Percentiles rank a stretch among this genome's conserved stretches.
These are phyloP conservation scores for Orobanche coerulescens DNA, from an alignment of 257 asterid genomes.

Conservation along the genomic window DNA sequence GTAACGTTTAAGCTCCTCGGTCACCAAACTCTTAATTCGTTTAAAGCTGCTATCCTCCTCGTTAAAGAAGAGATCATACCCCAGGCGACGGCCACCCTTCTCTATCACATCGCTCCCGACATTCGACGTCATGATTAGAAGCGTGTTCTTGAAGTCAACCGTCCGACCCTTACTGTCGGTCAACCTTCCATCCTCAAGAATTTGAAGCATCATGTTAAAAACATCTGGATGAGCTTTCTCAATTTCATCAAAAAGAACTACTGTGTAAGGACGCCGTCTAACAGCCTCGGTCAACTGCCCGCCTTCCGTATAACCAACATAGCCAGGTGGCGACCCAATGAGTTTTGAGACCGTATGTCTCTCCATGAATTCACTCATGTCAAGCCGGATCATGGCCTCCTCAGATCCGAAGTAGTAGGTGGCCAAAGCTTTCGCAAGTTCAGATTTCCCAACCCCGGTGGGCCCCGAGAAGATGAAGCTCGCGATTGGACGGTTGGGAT, in stretches of 20 bases:
- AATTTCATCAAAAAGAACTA: slow-evolving; percentile 63
- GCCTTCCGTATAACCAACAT: slow-evolving; percentile 57
- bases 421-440: slow-evolving; percentile 57
- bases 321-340: slow-evolving; percentile 71
- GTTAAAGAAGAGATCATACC: slow-evolving; percentile 39
- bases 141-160: slow-evolving; percentile 61
- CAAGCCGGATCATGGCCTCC: slow-evolving; percentile 63
- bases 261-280: slow-evolving; percentile 49
- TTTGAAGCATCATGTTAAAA: slow-evolving; percentile 59
- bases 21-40: slow-evolving; percentile 40
- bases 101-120: slow-evolving; percentile 50
- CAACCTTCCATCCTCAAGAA: slow-evolving; percentile 62
- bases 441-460: slow-evolving; percentile 72
- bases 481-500: slow-evolving; percentile 60
- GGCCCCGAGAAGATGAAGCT: slow-evolving; percentile 76
- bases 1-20: slow-evolving; percentile 44
- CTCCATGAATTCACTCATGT: slow-evolving; percentile 79
- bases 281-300: slow-evolving; percentile 69
- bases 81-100: slow-evolving; percentile 38
- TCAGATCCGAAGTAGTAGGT: slow-evolving; percentile 60
- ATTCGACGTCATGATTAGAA: slow-evolving; percentile 61
- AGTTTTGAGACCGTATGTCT: slow-evolving; percentile 61
- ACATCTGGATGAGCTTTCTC: slow-evolving; percentile 68
- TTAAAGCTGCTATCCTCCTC: slow-evolving; percentile 49
- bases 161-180: slow-evolving; percentile 63